A percentile compares a stretch with the other conserved stretches of the same genome.
These are phyloP conservation scores for Candida sanyaensis DNA, from an alignment of 1,139 yeast genomes.

Conservation along the genomic window DNA sequence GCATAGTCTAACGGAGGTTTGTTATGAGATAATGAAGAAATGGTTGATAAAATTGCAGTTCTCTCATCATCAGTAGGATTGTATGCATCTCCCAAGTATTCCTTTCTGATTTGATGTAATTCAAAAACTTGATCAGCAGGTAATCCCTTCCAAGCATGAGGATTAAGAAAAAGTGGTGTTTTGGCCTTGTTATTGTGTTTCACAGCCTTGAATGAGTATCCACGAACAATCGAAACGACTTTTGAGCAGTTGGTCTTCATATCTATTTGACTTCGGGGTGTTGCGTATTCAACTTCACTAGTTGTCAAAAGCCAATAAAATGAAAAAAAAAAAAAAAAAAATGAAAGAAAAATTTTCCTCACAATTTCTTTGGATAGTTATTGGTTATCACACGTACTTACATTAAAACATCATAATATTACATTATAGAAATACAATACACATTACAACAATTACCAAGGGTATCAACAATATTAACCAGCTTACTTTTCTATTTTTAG, in stretches of 20 bases:
- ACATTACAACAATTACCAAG: no score
- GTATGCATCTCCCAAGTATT: constrained; percentile 57
- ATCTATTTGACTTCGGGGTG: neutral
- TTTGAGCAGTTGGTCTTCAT: neutral
- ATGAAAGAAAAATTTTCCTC: neutral
- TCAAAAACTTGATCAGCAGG: constrained; percentile 64
- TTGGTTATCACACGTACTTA: neutral
- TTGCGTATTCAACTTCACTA: neutral
- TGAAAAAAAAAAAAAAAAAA: neutral
- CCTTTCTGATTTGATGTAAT: constrained; percentile 60
- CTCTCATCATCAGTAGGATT: constrained; percentile 53
- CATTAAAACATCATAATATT: no score
- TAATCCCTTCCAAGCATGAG: constrained; percentile 69
- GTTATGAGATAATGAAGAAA: constrained; percentile 30
- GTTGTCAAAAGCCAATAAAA: neutral
- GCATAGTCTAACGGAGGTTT: constrained; percentile 45
- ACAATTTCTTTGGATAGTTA: neutral
- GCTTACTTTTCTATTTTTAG: neutral
- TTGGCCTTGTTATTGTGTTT: constrained; percentile 9
- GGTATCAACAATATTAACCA: neutral
- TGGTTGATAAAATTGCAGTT: constrained; percentile 47
- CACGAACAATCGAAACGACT: neutral
- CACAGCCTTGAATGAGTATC: neutral
- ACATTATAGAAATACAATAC: no score
- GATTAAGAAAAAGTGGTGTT: constrained; percentile 47